These are phyloP conservation scores for Hanseniaspora sp. DNA, from an alignment of 1,139 yeast species.

Conservation along the genomic window DNA sequence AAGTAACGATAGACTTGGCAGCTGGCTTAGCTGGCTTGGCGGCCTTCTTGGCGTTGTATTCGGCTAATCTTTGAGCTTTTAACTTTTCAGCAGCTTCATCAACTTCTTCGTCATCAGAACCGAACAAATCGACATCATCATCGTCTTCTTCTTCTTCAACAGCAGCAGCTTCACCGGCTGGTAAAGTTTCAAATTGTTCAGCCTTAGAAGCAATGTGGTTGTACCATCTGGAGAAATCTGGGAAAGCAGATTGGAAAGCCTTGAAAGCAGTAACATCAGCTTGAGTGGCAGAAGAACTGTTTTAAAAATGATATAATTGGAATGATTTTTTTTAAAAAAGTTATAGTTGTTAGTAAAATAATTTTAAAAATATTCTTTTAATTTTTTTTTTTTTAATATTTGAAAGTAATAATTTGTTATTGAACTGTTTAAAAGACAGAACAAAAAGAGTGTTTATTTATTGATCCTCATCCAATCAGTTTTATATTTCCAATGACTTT, in stretches of 20 bases:
- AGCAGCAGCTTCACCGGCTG: conserved; percentile 62
- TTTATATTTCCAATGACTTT: not conserved
- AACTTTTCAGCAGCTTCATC: conserved; percentile 95
- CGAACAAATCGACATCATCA: conserved; percentile 89
- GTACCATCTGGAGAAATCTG: conserved; percentile 96
- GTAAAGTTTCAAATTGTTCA: conserved; percentile 71
- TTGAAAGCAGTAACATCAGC: conserved; percentile 91
- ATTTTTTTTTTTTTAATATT: too few species aligned
- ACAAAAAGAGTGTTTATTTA: too few species aligned
- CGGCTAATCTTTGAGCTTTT: conserved; percentile 95
- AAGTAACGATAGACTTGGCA: conserved; percentile 92
- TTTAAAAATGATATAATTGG: not conserved
- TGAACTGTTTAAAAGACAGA: too few species aligned
- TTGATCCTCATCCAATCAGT: not conserved
- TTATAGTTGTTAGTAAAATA: conserved; percentile 27
- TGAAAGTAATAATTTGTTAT: too few species aligned
- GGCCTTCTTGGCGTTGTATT: conserved; percentile 95
- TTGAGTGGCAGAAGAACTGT: conserved; percentile 75
- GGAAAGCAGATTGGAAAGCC: conserved; percentile 89
- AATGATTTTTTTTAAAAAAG: conserved; percentile 3
- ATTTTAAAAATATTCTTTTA: not conserved
- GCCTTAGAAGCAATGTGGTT: conserved; percentile 92
- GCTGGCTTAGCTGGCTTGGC: conserved; percentile 96
- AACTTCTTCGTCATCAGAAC: conserved; percentile 75
- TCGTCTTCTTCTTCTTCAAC: conserved; percentile 59